Percentiles rank a stretch among this genome's conserved stretches.
These are phyloP conservation scores for Myriangium duriaei DNA, from an alignment of 2,329 filamentous ascomycete species.

Conservation along the genomic window DNA sequence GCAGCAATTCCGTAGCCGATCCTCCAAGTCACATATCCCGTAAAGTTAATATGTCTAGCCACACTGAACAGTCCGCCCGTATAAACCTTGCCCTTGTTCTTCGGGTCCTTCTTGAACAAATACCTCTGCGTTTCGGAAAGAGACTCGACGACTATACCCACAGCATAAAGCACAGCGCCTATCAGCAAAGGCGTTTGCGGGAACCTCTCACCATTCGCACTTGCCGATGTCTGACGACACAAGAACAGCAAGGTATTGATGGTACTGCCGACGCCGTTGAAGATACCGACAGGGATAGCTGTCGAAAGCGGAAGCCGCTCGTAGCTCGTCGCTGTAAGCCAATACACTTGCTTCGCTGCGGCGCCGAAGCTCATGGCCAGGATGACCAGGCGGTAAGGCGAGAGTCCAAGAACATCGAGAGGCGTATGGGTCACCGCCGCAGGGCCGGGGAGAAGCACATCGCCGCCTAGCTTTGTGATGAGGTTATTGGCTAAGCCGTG, in stretches of 20 bases:
- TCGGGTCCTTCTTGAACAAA: conserved; percentile 37
- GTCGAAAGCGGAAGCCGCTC: conserved; percentile 37
- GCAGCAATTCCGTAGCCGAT: conserved; percentile 36
- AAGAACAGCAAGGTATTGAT: conserved; percentile 44
- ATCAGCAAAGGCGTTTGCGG: conserved; percentile 33
- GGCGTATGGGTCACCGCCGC: conserved; percentile 28
- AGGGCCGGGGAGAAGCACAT: conserved; percentile 30
- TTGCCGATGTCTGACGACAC: conserved; percentile 36
- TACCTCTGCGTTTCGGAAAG: conserved; percentile 45
- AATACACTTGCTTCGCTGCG: conserved; percentile 45
- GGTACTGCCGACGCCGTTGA: conserved; percentile 46
- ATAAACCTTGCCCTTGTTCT: conserved; percentile 41
- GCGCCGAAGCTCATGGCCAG: conserved; percentile 42
- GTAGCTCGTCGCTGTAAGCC: conserved; percentile 34
- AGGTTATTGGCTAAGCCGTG: conserved; percentile 29
- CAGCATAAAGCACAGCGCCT: conserved; percentile 37
- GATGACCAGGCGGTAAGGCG: conserved; percentile 39
- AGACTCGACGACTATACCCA: conserved; percentile 43
- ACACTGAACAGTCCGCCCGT: conserved; percentile 37
- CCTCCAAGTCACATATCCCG: conserved; percentile 40
- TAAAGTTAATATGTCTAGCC: conserved; percentile 44
- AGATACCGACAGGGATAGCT: conserved; percentile 34
- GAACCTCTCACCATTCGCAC: conserved; percentile 27
- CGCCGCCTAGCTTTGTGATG: conserved; percentile 35
- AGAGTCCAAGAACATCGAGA: conserved; percentile 35